Conservation (phyloP, 495 filamentous ascomycete genomes). For the Lophiotrema nucula region DNA sequence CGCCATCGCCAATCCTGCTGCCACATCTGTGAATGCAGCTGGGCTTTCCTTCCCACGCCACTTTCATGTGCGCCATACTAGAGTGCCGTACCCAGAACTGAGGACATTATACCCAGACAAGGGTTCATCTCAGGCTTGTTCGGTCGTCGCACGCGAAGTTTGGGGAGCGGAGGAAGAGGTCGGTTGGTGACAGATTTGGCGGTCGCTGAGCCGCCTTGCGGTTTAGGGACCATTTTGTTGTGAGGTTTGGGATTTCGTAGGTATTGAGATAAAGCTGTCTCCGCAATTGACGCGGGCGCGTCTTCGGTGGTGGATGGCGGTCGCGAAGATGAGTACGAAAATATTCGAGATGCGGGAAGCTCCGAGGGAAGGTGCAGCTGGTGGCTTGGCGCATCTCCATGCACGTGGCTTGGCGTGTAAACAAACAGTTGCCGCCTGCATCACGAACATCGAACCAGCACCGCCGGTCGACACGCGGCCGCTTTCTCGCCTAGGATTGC, state of each 20-base stretch:
- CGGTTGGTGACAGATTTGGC: slow-evolving; percentile 45
- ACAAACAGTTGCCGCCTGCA: background rate
- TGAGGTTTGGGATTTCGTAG: too few species aligned
- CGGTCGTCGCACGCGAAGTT: slow-evolving; percentile 79
- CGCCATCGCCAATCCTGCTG: too few species aligned
- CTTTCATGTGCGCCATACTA: background rate
- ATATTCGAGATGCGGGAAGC: too few species aligned
- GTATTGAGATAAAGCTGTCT: too few species aligned
- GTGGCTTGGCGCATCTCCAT: too few species aligned
- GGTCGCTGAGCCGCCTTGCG: slow-evolving; percentile 20
- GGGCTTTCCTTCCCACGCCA: background rate
- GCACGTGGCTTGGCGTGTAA: too few species aligned
- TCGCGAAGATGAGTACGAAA: too few species aligned
- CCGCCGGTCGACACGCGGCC: background rate
- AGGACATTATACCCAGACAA: slow-evolving; percentile 80
- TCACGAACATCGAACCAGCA: too few species aligned
- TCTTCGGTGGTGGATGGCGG: too few species aligned
- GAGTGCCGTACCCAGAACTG: slow-evolving; percentile 73
- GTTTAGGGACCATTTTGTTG: slow-evolving; percentile 51
- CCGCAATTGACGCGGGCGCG: too few species aligned
- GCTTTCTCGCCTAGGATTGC: background rate
- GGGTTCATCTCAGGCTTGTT: slow-evolving; percentile 74
- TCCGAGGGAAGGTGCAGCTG: too few species aligned
- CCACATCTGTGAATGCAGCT: too few species aligned
- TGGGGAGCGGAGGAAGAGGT: slow-evolving; percentile 81